These are phyloP conservation scores for Paxillus rubicundulus DNA, from an alignment of 768 basidiomycete species.

Conservation along the genomic window DNA sequence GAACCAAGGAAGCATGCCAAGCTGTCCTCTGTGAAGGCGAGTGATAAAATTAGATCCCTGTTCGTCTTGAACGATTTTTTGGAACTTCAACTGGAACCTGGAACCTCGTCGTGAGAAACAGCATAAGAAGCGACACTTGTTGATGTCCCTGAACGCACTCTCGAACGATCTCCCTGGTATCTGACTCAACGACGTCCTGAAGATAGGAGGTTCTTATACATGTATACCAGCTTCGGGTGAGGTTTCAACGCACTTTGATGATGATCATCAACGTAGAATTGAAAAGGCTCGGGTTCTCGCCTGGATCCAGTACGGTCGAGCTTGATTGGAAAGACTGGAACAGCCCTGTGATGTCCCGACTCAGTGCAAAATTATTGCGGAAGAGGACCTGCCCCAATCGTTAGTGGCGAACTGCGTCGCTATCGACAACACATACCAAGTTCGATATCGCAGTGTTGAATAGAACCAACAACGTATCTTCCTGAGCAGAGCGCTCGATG, in stretches of 20 bases:
- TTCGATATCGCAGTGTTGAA: constrained; percentile 69
- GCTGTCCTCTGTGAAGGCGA: constrained; percentile 46
- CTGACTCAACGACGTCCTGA: constrained; percentile 57
- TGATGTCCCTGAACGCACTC: constrained; percentile 39
- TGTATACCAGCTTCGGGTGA: neutral
- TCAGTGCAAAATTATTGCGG: constrained; percentile 57
- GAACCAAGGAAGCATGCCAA: constrained; percentile 53
- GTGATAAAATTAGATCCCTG: constrained; percentile 57
- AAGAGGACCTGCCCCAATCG: constrained; percentile 44
- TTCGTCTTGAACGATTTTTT: constrained; percentile 54
- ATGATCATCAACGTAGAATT: constrained; percentile 53
- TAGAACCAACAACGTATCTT: constrained; percentile 59
- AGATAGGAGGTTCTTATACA: neutral
- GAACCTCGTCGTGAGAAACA: neutral
- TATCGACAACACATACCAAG: constrained; percentile 40
- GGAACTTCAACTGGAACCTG: constrained; percentile 50
- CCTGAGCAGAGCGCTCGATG: constrained; percentile 61
- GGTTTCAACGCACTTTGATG: constrained; percentile 42
- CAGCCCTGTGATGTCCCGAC: constrained; percentile 51
- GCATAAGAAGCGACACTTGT: neutral
- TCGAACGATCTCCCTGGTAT: constrained; percentile 49
- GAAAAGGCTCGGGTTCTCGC: constrained; percentile 51
- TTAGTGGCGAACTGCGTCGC: neutral
- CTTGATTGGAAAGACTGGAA: constrained; percentile 57
- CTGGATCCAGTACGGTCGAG: constrained; percentile 49